Evolutionary conservation across 2,329 filamentous ascomycete genomes (phyloP).

Genomic region (Aspergillus luchuensis): DNA sequence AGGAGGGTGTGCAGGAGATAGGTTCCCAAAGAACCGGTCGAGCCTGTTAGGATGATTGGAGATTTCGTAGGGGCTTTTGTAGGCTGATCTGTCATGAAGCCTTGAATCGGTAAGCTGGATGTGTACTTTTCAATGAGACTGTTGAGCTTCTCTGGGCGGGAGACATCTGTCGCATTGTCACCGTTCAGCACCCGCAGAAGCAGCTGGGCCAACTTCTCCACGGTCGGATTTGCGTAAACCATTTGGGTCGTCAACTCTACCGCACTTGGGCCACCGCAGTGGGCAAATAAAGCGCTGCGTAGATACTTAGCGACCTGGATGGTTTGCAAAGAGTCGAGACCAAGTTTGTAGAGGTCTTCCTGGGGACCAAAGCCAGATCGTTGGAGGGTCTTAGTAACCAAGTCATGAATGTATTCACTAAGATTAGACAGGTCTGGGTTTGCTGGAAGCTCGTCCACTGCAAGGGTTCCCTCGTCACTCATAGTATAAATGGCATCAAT

Average conservation of each 20-base stretch:
- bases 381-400: not conserved
- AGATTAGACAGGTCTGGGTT: not conserved
- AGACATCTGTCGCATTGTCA: not conserved
- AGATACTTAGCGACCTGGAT: not conserved
- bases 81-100: not conserved
- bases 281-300: not conserved
- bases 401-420: not conserved
- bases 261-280: not conserved
- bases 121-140: not conserved
- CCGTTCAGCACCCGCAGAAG: not conserved
- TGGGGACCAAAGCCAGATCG: not conserved
- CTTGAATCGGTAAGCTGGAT: not conserved
- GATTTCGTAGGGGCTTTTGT: too few species aligned
- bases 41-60: not conserved
- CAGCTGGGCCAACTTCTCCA: not conserved
- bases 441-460: not conserved
- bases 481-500: not conserved
- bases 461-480: not conserved
- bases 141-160: not conserved
- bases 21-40: not conserved
- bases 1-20: not conserved
- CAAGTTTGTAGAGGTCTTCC: not conserved
- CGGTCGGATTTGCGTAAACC: not conserved
- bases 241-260: not conserved
- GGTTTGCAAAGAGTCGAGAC: not conserved